Conservation (phyloP, 1,139 yeast genomes). For the Eremothecium coryli region DNA sequence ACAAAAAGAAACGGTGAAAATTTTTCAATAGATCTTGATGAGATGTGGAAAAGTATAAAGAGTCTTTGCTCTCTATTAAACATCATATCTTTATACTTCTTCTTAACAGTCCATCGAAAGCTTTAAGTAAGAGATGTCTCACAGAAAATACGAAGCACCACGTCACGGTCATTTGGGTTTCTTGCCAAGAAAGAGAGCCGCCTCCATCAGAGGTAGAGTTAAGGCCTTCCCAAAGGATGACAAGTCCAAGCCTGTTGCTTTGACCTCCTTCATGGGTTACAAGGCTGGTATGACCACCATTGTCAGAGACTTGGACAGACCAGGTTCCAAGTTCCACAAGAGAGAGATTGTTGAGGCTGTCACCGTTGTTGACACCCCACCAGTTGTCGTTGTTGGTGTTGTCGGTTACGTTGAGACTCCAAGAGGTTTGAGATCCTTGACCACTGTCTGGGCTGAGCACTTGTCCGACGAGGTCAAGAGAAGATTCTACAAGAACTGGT, state of each 20-base stretch:
- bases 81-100: background rate
- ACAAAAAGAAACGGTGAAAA: conserved; percentile 6
- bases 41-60: background rate
- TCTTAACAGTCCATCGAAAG: conserved; percentile 2
- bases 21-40: background rate
- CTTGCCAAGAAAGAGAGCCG: conserved; percentile 99
- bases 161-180: conserved; percentile 99
- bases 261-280: conserved; percentile 97
- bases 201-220: conserved; percentile 97
- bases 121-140: conserved; percentile 61
- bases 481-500: conserved; percentile 99
- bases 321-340: conserved; percentile 99
- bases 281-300: conserved; percentile 99
- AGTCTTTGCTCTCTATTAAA: background rate
- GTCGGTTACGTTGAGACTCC: conserved; percentile 99
- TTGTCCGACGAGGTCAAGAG: conserved; percentile 98
- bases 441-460: conserved; percentile 99
- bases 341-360: conserved; percentile 99
- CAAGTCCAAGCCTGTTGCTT: conserved; percentile 95
- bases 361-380: conserved; percentile 98
- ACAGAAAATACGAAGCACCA: conserved; percentile 99
- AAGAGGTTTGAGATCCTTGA: conserved; percentile 98
- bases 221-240: conserved; percentile 99
- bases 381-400: conserved; percentile 97
- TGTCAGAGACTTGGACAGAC: conserved; percentile 99